These are phyloP conservation scores for Penicillium thymicola DNA, from an alignment of 2,329 filamentous ascomycete genomes.

Conservation along the genomic window DNA sequence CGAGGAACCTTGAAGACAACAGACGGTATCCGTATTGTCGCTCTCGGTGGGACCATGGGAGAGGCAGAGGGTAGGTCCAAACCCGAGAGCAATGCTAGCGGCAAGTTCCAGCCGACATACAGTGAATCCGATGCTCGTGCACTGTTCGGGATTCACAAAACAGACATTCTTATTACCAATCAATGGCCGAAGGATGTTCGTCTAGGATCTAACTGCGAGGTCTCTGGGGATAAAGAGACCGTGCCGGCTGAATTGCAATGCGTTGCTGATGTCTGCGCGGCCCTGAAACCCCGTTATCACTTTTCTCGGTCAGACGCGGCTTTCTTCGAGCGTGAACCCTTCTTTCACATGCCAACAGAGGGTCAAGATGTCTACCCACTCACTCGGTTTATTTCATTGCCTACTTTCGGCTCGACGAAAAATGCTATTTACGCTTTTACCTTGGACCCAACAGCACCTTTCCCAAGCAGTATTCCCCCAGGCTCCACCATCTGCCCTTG, in stretches of 20 bases:
- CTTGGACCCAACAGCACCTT: conserved; percentile 62
- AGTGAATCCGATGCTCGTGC: conserved; percentile 71
- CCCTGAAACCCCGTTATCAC: conserved; percentile 88
- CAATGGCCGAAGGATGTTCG: conserved; percentile 78
- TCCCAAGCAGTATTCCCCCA: conserved; percentile 58
- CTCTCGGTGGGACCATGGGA: conserved; percentile 68
- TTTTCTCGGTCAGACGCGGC: conserved; percentile 67
- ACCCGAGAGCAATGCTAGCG: conserved; percentile 46
- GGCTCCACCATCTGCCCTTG: conserved; percentile 74
- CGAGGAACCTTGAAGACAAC: conserved; percentile 83
- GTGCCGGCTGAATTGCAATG: conserved; percentile 59
- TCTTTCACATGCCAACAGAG: conserved; percentile 64
- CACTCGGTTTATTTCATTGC: conserved; percentile 89
- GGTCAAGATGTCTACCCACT: conserved; percentile 54
- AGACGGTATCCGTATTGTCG: conserved; percentile 83
- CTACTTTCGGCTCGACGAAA: conserved; percentile 71
- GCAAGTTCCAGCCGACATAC: conserved; percentile 73
- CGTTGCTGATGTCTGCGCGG: conserved; percentile 72
- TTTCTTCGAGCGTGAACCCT: conserved; percentile 90
- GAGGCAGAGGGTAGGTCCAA: conserved; percentile 26
- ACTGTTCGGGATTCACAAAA: conserved; percentile 70
- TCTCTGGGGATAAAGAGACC: conserved; percentile 48
- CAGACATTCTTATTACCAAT: conserved; percentile 83
- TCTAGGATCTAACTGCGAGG: conserved; percentile 58
- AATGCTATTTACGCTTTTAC: conserved; percentile 63